Conservation (phyloP, 139 green algal genomes). For the Chlamydomonas incerta region DNA sequence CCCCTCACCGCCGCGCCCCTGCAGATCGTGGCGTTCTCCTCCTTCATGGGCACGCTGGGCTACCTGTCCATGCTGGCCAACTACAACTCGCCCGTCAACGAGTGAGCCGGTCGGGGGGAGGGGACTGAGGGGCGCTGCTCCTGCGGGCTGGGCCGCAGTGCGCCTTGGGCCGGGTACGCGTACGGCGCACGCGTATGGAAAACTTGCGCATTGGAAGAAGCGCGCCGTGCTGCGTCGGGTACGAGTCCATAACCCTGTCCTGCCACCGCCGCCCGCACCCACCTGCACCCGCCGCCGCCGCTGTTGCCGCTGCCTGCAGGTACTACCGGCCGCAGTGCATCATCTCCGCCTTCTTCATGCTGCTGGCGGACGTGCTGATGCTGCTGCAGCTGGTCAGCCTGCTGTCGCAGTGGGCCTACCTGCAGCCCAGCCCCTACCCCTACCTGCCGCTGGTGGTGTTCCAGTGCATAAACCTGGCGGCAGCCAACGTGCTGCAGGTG, state of each 20-base stretch:
- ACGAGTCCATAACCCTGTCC: too few species aligned
- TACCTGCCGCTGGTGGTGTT: slow-evolving; percentile 36
- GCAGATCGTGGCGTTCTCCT: slow-evolving; percentile 38
- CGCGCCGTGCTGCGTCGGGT: too few species aligned
- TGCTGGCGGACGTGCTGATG: slow-evolving; percentile 29
- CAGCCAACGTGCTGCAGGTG: slow-evolving; percentile 27
- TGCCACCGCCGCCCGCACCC: too few species aligned
- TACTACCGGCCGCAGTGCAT: slow-evolving; percentile 24
- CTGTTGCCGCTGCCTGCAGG: too few species aligned
- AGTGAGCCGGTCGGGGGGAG: neutral
- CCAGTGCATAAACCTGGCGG: slow-evolving; percentile 16
- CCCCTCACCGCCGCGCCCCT: neutral
- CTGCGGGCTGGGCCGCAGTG: too few species aligned
- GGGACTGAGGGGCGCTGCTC: too few species aligned
- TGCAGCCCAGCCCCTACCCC: slow-evolving; percentile 6
- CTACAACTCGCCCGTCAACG: slow-evolving; percentile 37
- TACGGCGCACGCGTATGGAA: too few species aligned
- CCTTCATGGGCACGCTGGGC: slow-evolving; percentile 43
- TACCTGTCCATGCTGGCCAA: slow-evolving; percentile 46
- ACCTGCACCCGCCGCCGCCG: neutral
- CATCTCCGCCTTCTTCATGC: slow-evolving; percentile 30
- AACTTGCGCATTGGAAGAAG: too few species aligned
- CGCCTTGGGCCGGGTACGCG: too few species aligned
- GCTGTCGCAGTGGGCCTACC: slow-evolving; percentile 30
- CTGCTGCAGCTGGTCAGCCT: slow-evolving; percentile 32